Evolutionary conservation across 495 filamentous ascomycete genomes (phyloP).

Genomic region (Penicillium ochrochloron): DNA sequence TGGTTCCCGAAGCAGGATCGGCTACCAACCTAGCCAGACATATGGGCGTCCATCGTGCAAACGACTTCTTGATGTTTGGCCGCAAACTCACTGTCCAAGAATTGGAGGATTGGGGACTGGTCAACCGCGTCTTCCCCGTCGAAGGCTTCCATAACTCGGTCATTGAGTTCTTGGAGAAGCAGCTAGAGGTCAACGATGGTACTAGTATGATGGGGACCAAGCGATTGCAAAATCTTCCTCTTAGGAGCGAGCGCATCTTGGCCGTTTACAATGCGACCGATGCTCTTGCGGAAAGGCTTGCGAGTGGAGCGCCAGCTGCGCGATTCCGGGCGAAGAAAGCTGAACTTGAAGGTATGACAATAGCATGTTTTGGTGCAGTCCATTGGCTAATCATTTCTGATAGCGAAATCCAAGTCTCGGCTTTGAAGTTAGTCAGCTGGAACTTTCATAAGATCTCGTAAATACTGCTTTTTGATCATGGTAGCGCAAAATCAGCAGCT

Average conservation of each 20-base stretch:
- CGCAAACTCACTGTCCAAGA: constrained; percentile 24
- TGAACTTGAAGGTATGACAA: constrained; percentile 21
- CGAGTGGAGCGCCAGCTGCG: constrained; percentile 22
- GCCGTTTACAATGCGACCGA: constrained; percentile 28
- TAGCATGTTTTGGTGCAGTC: background rate
- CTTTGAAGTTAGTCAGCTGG: background rate
- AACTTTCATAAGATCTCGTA: background rate
- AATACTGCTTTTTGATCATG: background rate
- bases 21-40: constrained; percentile 20
- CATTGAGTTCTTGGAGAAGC: constrained; percentile 18
- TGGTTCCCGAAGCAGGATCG: constrained; percentile 26
- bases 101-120: constrained; percentile 16
- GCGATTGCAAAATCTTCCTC: constrained; percentile 23
- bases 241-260: constrained; percentile 21
- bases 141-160: constrained; percentile 24
- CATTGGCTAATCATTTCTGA: background rate
- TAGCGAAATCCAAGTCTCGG: constrained; percentile 9
- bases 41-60: constrained; percentile 29
- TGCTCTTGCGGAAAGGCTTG: constrained; percentile 27
- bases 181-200: constrained; percentile 26
- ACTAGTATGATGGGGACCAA: constrained; percentile 30
- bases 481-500: background rate
- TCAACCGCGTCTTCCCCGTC: constrained; percentile 24
- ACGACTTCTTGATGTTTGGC: constrained; percentile 30
- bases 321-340: constrained; percentile 23